Evolutionary conservation across 768 basidiomycete genomes (phyloP), one percentile per base, ranked within the genome.

Genomic region (Naganishia antarctica): DNA sequence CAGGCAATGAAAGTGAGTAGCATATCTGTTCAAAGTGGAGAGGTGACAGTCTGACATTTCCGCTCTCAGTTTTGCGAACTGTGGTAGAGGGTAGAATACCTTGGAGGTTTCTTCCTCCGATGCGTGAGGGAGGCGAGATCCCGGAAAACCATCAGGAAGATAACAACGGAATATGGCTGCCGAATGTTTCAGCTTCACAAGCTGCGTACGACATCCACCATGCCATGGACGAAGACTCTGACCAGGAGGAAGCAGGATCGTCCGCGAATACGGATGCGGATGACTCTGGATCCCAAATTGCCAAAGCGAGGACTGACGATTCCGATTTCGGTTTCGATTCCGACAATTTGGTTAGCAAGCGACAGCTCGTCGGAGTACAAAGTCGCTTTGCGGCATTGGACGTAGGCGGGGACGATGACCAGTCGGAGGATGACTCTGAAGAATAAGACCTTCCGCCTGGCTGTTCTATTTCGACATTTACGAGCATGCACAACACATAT

Each of bases 41-140:
- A 11, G 16, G 53, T 46, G 23, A 50, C 44, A 59, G 28, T 63
- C 60, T 59, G 29, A 48, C 58, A 37, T 53, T 34, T 41, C 50
- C 48, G 34, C 44, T 43, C 12, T 16, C 61, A 93, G 91, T 93
- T 63, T 80, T 96, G 67, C 84, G 91, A 48, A 78, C 83, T n/a
- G 79, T 93, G 26, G 88, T 91, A 0, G 91, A 96, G 76, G 89
- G 87, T 23, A 82, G 81, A 66, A 80, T 94, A 47, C 79, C 80
- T 23, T 96, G 91, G 91, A 87, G 84, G 31, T 93, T 92, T 77
- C 88, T 87, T 85, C 90, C 91, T 8, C 86, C 87, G 13, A 82
- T 73, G 0, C 73, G 71, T 5, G 67, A 63, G 21, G 18, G 53
- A 0, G 50, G 37, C 21, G 61, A 63, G 43, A 37, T 9, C 15